These are phyloP conservation scores for Colletotrichum zoysiae DNA, from an alignment of 2,329 filamentous ascomycete genomes.

Conservation along the genomic window DNA sequence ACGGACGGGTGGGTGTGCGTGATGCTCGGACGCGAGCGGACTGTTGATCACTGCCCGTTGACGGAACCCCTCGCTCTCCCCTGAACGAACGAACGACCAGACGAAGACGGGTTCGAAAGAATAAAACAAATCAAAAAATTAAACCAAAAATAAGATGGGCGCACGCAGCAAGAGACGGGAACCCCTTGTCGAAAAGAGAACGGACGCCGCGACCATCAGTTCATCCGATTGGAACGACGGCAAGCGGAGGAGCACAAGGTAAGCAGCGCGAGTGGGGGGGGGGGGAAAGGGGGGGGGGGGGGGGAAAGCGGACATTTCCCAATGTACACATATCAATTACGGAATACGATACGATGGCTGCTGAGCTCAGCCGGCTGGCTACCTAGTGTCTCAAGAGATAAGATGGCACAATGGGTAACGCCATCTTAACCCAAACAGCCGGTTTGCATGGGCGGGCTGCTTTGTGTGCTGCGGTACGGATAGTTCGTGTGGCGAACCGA, in stretches of 20 bases:
- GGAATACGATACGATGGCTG: background rate
- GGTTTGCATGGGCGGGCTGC: background rate
- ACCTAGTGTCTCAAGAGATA: background rate
- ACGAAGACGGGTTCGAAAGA: background rate
- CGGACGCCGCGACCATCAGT: background rate
- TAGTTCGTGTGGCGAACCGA: background rate
- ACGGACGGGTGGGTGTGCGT: background rate
- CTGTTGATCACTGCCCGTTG: background rate
- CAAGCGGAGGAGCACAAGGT: background rate
- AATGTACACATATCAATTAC: too few relatives aligned
- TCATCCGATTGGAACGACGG: background rate
- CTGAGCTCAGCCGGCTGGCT: background rate
- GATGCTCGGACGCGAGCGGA: background rate
- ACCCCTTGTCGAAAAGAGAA: constrained; percentile 5
- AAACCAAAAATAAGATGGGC: background rate
- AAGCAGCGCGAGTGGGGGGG: background rate
- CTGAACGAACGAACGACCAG: background rate
- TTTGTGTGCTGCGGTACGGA: too few relatives aligned
- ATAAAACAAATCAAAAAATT: too few relatives aligned
- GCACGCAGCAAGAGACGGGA: constrained; percentile 22
- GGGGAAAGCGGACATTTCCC: background rate
- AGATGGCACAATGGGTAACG: constrained; percentile 5
- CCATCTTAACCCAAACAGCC: background rate
- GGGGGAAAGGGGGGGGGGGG: background rate
- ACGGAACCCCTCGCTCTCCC: background rate